Base-by-base conservation (phyloP, 208 protist species). In the Crithidia expoeki region DNA sequence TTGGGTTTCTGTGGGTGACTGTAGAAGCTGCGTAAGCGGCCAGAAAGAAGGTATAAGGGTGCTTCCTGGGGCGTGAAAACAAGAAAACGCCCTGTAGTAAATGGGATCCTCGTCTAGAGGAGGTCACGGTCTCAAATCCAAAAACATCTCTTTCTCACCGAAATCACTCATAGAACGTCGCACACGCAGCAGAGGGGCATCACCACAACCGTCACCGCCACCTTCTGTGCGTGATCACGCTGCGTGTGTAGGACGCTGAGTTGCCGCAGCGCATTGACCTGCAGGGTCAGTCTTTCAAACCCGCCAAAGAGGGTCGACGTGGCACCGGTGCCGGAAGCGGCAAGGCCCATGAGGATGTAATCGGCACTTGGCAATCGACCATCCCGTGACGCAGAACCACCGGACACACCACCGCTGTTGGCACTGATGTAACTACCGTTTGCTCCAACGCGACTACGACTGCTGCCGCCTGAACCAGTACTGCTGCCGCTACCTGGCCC, bases 211-310 rank as follows among this genome's bases (percentile, higher is more conserved):
- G 77, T 89, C 57, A 92, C 90, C 0, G 79, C 86, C n/a, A 85
- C 90, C 65, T 81, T 79, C 46, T 85, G 64, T 42, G 89, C 79
- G 57, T 85, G 72, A 42, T 92, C 84, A 11, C 81, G 77, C 49
- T 84, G 74, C 63, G 65, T 83, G 81, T 94, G 87, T 23, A 92
- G 56, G 16, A 96, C 85, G 58, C 88, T 88, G 12, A 96, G 79
- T 67, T 94, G 86, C 36, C 74, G 55, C 52, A 71, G 73, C 11
- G 74, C 77, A 56, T 96, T 96, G 42, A 96, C 76, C 68, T 89
- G 84, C 57, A 96, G 68, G 28, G 85, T 80, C 47, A 96, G 57
- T 5, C 86, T 76, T 64, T 96, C 91, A 66, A 94, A 93, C 4
- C 88, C 89, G 19, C 76, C 77, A 56, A 84, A 73, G 9, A 70